Conservation (phyloP, 2,329 filamentous ascomycete species). For the Xylaria sp. region DNA sequence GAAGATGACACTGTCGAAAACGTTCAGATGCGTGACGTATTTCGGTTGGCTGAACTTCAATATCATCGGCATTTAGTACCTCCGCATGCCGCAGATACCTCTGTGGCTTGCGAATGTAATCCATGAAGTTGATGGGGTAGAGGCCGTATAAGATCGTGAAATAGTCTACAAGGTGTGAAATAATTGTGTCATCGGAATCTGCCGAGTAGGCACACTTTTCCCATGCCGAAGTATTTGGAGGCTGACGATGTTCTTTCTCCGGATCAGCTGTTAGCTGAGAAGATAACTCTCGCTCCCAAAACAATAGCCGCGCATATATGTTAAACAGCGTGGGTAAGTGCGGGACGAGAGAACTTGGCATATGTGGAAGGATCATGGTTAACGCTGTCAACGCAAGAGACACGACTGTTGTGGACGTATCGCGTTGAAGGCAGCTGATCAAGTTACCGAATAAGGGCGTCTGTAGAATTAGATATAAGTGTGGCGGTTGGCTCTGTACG, state of each 20-base stretch:
- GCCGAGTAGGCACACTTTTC: slow-evolving; percentile 64
- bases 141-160: slow-evolving; percentile 83
- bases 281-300: slow-evolving; percentile 68
- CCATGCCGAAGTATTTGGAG: slow-evolving; percentile 54
- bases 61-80: slow-evolving; percentile 69
- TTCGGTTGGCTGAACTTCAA: slow-evolving; percentile 77
- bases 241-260: slow-evolving; percentile 40
- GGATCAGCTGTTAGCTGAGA: slow-evolving; percentile 44
- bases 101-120: slow-evolving; percentile 81
- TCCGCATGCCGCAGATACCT: slow-evolving; percentile 75
- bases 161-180: slow-evolving; percentile 72
- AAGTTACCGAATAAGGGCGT: slow-evolving; percentile 73
- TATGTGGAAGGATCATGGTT: slow-evolving; percentile 82
- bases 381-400: slow-evolving; percentile 73
- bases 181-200: slow-evolving; percentile 62
- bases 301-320: slow-evolving; percentile 77
- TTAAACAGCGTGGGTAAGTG: slow-evolving; percentile 77
- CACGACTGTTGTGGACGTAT: slow-evolving; percentile 77
- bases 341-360: slow-evolving; percentile 70
- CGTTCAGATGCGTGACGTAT: slow-evolving; percentile 76
- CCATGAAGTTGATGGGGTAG: slow-evolving; percentile 85
- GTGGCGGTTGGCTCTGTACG: slow-evolving; percentile 75
- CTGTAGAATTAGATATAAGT: slow-evolving; percentile 72
- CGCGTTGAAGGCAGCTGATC: slow-evolving; percentile 72
- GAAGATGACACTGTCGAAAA: slow-evolving; percentile 71